A percentile compares a stretch with the other conserved stretches of the same genome.
These are phyloP conservation scores for Ascoidea rubescens DNA, from an alignment of 805 yeast species.

Conservation along the genomic window DNA sequence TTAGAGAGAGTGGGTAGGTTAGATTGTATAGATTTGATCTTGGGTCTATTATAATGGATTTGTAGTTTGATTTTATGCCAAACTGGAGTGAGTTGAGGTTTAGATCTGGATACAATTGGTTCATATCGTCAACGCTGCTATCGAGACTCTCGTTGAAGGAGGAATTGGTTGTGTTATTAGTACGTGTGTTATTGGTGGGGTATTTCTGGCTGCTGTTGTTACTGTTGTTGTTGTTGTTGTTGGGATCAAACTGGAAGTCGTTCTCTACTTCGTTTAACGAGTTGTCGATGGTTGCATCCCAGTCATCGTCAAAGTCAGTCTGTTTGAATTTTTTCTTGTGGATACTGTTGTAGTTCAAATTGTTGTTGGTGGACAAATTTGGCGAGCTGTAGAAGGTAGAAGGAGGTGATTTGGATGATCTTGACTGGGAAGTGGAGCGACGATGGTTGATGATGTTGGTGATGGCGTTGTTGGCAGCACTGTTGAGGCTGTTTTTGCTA, in stretches of 20 bases:
- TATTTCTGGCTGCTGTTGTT: neutral
- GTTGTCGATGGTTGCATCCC: conserved; percentile 69
- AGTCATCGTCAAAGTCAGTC: conserved; percentile 76
- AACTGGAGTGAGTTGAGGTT: conserved; percentile 1
- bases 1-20: conserved; percentile 21
- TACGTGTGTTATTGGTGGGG: too few species aligned
- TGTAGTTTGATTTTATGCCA: conserved; percentile 13
- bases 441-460: too few species aligned
- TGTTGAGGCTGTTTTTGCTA: conserved; percentile 18
- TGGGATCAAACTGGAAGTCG: conserved; percentile 9
- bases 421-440: too few species aligned
- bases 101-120: conserved; percentile 25
- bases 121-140: neutral
- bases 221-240: too few species aligned
- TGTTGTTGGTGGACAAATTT: too few species aligned
- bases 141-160: too few species aligned
- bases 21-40: conserved; percentile 23
- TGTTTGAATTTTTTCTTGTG: conserved; percentile 18
- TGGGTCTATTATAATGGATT: conserved; percentile 16
- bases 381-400: too few species aligned
- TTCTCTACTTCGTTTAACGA: conserved; percentile 16
- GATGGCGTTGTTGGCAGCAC: conserved; percentile 1
- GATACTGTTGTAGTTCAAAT: too few species aligned
- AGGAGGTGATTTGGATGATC: too few species aligned
- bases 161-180: too few species aligned